These are phyloP conservation scores for Chaetomiaceae sp. DNA, from an alignment of 2,329 filamentous ascomycete species.

Conservation along the genomic window DNA sequence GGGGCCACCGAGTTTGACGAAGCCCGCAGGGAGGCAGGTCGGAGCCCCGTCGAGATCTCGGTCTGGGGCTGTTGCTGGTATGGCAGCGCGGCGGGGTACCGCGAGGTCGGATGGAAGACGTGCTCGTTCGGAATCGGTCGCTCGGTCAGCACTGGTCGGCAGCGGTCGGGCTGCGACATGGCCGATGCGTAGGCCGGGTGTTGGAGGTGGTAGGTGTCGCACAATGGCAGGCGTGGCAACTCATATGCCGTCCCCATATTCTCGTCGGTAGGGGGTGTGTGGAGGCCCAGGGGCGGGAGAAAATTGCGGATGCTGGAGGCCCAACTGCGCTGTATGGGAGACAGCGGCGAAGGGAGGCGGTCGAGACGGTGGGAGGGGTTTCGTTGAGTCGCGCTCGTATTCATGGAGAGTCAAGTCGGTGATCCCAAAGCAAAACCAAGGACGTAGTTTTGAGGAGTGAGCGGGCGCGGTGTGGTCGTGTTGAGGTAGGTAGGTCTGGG, in stretches of 20 bases:
- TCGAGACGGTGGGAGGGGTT: constrained; percentile 2
- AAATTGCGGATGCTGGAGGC: not conserved
- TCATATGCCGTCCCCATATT: constrained; percentile 32
- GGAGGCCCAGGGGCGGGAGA: constrained; percentile 19
- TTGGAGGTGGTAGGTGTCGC: constrained; percentile 23
- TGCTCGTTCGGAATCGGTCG: constrained; percentile 19
- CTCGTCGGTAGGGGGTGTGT: constrained; percentile 28
- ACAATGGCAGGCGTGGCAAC: constrained; percentile 25
- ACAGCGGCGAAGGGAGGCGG: constrained; percentile 17
- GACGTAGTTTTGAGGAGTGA: too few relatives aligned
- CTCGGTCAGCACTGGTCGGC: constrained; percentile 18
- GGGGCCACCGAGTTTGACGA: not conserved
- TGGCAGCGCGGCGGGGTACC: constrained; percentile 6
- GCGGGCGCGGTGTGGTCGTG: too few relatives aligned
- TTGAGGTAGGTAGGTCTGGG: too few relatives aligned
- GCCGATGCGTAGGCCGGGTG: constrained; percentile 12
- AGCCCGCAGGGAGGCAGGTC: not conserved
- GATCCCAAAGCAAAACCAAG: too few relatives aligned
- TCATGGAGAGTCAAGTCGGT: constrained; percentile 27
- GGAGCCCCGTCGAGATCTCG: constrained; percentile 1
- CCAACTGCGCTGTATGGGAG: constrained; percentile 8
- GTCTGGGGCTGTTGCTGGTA: constrained; percentile 1
- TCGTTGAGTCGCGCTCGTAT: constrained; percentile 17
- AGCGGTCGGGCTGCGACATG: constrained; percentile 12
- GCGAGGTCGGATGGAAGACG: constrained; percentile 14